Evolutionary conservation across 2,329 filamentous ascomycete genomes (phyloP).

Genomic region (Nannizziopsis arthrosporioides): DNA sequence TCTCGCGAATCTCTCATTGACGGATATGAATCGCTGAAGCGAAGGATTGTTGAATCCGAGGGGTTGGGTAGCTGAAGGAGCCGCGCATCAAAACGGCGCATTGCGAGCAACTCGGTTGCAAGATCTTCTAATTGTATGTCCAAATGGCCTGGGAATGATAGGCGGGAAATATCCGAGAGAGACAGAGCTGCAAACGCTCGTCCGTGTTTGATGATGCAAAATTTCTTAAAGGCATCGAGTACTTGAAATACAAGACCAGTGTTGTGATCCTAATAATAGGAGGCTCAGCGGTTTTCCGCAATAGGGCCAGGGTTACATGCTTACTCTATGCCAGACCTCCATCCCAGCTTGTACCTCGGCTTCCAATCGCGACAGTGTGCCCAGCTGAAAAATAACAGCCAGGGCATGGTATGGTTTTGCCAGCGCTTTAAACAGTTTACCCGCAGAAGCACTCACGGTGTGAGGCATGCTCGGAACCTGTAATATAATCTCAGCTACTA

Average conservation of each 20-base stretch:
- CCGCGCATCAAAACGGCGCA: slow-evolving; percentile 41
- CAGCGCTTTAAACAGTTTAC: slow-evolving; percentile 47
- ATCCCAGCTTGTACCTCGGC: slow-evolving; percentile 51
- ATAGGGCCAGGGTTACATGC: slow-evolving; percentile 12
- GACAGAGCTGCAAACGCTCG: slow-evolving; percentile 57
- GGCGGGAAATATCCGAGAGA: slow-evolving; percentile 37
- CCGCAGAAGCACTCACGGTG: slow-evolving; percentile 34
- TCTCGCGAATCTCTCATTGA: slow-evolving; percentile 1
- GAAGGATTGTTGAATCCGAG: slow-evolving; percentile 38
- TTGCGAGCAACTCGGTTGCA: slow-evolving; percentile 38
- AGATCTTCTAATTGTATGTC: slow-evolving; percentile 24
- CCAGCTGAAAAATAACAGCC: slow-evolving; percentile 54
- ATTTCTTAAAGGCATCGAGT: slow-evolving; percentile 58
- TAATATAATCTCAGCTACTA: slow-evolving; percentile 11
- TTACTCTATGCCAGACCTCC: slow-evolving; percentile 49
- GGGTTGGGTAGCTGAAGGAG: slow-evolving; percentile 35
- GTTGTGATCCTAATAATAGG: slow-evolving; percentile 53
- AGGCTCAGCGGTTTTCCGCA: no score
- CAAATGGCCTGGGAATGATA: slow-evolving; percentile 21
- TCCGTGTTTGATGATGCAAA: slow-evolving; percentile 61
- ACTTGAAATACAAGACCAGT: slow-evolving; percentile 58
- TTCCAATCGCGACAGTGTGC: slow-evolving; percentile 48
- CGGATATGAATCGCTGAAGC: slow-evolving; percentile 37
- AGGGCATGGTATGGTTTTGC: slow-evolving; percentile 61
- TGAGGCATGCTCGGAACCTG: slow-evolving; percentile 41